Conservation (phyloP, 179 eudicot genomes). For the Silene noctiflora region DNA sequence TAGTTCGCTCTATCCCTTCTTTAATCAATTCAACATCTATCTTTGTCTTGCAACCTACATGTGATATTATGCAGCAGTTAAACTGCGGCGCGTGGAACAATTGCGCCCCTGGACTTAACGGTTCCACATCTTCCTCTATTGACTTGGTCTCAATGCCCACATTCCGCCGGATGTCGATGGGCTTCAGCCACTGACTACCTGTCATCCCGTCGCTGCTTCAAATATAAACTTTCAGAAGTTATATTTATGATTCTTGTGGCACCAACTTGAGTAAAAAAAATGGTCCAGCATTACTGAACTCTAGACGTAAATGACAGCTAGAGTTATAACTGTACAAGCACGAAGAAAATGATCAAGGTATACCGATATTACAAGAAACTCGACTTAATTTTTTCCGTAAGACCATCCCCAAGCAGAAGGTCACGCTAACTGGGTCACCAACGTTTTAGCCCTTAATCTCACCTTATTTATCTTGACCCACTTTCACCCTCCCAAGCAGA, state of each 20-base stretch:
- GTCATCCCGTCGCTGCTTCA: background rate
- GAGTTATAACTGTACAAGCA: background rate
- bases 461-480: no score
- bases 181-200: slow-evolving; percentile 12
- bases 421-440: no score
- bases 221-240: background rate
- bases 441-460: no score
- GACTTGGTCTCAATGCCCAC: background rate
- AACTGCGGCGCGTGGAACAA: slow-evolving; percentile 36
- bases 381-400: background rate
- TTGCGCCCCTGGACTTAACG: slow-evolving; percentile 41
- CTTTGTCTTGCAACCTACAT: slow-evolving; percentile 28
- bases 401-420: no score
- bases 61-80: slow-evolving; percentile 36
- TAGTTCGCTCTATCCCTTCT: slow-evolving; percentile 25
- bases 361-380: slow-evolving; percentile 5
- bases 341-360: background rate
- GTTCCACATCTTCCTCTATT: slow-evolving; percentile 24
- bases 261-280: no score
- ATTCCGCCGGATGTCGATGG: slow-evolving; percentile 18
- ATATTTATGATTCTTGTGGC: background rate
- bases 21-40: slow-evolving; percentile 27
- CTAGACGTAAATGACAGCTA: background rate
- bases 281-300: background rate
- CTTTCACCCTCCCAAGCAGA: no score